Evolutionary conservation across 805 yeast species (phyloP), one percentile per base, ranked within the genome.

Genomic region (Yamadazyma nakazawae): DNA sequence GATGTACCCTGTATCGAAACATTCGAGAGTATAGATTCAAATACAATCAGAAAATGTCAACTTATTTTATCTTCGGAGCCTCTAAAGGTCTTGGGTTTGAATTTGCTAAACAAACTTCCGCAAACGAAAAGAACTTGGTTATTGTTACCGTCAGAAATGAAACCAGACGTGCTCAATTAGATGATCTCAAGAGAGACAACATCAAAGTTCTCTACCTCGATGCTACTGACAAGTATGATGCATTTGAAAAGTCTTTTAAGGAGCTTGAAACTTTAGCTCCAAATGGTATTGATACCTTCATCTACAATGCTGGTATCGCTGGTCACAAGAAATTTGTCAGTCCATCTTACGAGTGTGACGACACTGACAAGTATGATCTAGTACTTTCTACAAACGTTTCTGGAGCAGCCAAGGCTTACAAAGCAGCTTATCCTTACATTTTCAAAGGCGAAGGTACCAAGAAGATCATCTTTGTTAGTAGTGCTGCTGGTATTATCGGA

Each of bases 51-150:
- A n/a, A 32, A 12, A 51, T 51, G 54, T 34, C 47, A 16, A 50
- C 47, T 40, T 52, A 52, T 35, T 50, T 53, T 21, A 42, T 52
- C 16, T 65, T 70, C 2, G 77, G 78, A 12, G 72, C 71, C 19
- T 67, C 71, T 18, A 59, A 68, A 45, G 76, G 76, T 5, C 64
- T 72, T 28, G 77, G 78, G 4, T 55, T 57, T 16, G 62, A 57
- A 0, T 53, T 68, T 13, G 61, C 56, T 3, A 55, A 59, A 35
- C 50, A 52, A 35, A 46, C 67, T n/a, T 48, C 57, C 19, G 24
- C 28, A 46, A 41, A 54, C 42, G 17, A 63, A 63, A 40, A 58
- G 55, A 40, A 59, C 60, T 36, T 68, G 61, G 55, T 75, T 68
- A 42, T 73, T 66, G 54, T 72, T 74, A 50, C 76, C 59, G 52